Percentiles rank a stretch among this genome's conserved stretches.
Conservation (phyloP, 1,139 yeast species). For the Arxiozyma heterogenica region DNA sequence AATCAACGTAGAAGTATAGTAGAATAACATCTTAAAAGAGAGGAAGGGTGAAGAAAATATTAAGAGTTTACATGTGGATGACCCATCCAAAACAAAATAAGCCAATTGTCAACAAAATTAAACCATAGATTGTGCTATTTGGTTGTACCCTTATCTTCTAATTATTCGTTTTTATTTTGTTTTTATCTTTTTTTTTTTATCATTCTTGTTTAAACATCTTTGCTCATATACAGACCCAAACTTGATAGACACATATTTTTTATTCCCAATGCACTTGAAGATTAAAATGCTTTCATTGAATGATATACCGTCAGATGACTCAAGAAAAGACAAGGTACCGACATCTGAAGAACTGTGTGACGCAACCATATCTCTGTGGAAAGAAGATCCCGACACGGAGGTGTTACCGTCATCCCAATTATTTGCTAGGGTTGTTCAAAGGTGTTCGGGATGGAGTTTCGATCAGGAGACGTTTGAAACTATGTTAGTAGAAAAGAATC, state of each 20-base stretch:
- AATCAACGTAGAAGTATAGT: too few species aligned
- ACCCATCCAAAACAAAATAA: too few species aligned
- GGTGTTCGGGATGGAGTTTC: constrained; percentile 54
- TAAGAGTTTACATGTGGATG: too few species aligned
- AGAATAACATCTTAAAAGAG: too few species aligned
- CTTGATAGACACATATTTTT: not conserved
- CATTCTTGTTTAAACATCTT: too few species aligned
- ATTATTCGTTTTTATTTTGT: too few species aligned
- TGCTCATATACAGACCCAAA: too few species aligned
- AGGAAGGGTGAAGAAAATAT: too few species aligned
- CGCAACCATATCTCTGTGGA: constrained; percentile 57
- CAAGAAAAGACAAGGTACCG: constrained; percentile 35
- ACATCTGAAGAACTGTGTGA: constrained; percentile 57
- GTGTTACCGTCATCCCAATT: not conserved
- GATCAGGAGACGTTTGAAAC: constrained; percentile 42
- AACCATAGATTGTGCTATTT: too few species aligned
- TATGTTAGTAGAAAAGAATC: constrained; percentile 47
- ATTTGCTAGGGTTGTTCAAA: constrained; percentile 35
- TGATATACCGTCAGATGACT: constrained; percentile 10
- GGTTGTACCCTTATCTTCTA: too few species aligned
- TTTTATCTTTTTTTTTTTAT: too few species aligned
- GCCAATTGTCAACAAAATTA: too few species aligned
- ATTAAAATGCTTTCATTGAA: constrained; percentile 17
- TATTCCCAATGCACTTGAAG: constrained; percentile 11
- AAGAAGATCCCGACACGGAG: constrained; percentile 41